phyloP scores from a whole-genome alignment of 1,284 basidiomycete genomes.

The Sporisorium scitamineum region DNA sequence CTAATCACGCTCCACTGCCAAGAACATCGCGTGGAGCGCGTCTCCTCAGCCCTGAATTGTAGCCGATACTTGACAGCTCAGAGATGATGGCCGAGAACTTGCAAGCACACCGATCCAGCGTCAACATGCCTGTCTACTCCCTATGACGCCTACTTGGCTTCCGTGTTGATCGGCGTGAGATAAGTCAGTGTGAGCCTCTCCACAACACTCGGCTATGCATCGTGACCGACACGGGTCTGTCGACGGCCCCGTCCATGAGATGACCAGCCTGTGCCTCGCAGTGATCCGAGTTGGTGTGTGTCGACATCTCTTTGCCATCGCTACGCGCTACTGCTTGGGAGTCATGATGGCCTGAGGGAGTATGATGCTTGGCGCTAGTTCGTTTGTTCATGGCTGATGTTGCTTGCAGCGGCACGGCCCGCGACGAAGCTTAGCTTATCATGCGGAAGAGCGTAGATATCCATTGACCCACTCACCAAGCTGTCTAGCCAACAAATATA shows the following conservation, averaged over 20 bases:
- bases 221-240: not conserved
- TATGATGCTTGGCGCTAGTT: not conserved
- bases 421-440: too few species aligned
- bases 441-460: too few species aligned
- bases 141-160: not conserved
- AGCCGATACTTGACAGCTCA: not conserved
- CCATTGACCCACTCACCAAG: too few species aligned
- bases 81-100: not conserved
- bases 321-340: not conserved
- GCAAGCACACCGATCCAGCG: constrained; percentile 5
- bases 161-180: constrained; percentile 9
- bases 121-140: not conserved
- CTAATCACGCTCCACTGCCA: not conserved
- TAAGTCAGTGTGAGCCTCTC: not conserved
- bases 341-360: not conserved
- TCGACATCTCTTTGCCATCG: not conserved
- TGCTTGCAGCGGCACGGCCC: too few species aligned
- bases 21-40: constrained; percentile 1
- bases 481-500: too few species aligned
- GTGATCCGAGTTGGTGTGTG: not conserved
- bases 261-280: not conserved
- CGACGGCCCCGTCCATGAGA: not conserved
- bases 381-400: too few species aligned
- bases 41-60: constrained; percentile 9
- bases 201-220: constrained; percentile 10